Base-by-base conservation (phyloP, 176 grass and related monocot species). In the Oryza punctata region DNA sequence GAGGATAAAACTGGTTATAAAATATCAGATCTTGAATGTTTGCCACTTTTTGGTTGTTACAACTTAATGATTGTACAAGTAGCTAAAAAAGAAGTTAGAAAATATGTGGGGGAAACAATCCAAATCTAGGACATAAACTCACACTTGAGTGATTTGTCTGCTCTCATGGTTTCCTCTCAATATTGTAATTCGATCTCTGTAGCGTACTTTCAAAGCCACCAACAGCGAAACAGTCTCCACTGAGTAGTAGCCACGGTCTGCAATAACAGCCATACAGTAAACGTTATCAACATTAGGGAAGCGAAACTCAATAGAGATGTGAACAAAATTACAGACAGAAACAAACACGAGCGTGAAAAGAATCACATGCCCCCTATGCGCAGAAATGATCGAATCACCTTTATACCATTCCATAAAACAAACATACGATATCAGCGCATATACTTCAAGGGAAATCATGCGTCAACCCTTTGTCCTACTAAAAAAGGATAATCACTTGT, bases 91-190 rank as follows among this genome's bases (percentile, higher is more conserved):
- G 52, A 78, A 46, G 26, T 29, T 1, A 33, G 32, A 33, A 82
- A 88, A 66, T 21, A 81, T 18, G 16, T 12, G 30, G 45, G 15
- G 70, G 23, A 23, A 1, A 70, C 44, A 75, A 68, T 47, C 44
- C 38, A 83, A 12, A 38, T 68, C 32, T 41, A 41, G 74, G 65
- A 71, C 75, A 52, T 47, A 82, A 57, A 88, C 92, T 90, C 91
- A 97, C 94, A 97, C 94, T 97, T 97, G 94, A 43, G 92, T 97
- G 73, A 97, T 97, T 94, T 97, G 94, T 73, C 92, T 87, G 88
- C 94, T 97, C 88, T 94, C 94, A 86, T 94, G 94, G 87, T 97
- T 97, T 70, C 94, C 94, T 91, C 94, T 91, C 81, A 97, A 86
- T 80, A 97, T 97, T 74, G 94, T 97, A 89, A 97, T 97, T 91